Base-by-base conservation (phyloP, 306 rosid species). In the Astragalus membranaceus region DNA sequence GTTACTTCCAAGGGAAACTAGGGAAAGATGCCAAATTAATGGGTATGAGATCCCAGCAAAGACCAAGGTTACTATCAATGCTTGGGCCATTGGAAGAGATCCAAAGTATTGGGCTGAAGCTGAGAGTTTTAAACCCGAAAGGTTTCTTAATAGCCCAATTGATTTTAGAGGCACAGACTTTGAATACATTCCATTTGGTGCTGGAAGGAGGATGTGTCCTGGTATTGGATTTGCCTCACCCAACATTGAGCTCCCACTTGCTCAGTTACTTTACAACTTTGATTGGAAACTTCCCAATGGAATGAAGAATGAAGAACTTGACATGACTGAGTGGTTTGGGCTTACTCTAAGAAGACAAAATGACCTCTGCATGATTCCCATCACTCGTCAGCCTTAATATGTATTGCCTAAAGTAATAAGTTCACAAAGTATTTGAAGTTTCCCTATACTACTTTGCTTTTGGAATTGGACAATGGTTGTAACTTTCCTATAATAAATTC, bases 51-150 rank as follows among this genome's bases (percentile, higher is more conserved):
- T 33, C 37, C 37, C 37, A 33, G 37, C 37, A 2, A 33, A 33
- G 37, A 33, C 6, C 5, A 33, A 5, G n/a, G 47, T 42, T 8
- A 12, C 35, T 4, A 10, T 80, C 7, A 80, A 70, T 3, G 66
- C 5, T 5, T 80, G 71, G 66, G 83, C 76, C 12, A 79, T 74
- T 4, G 71, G 75, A 46, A 75, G 84, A 75, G 78, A 80, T 42
- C 70, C 67, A 0, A 54, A 2, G 12, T 41, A 32, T 36, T 83
- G 87, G 80, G 69, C 4, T 41, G 61, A 83, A 33, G 69, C 75
- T 5, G 80, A 76, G 11, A 35, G 11, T 47, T 81, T 81, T 32
- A 72, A 49, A 6, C 81, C 84, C 4, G 78, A 80, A 35, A 80
- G 80, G 17, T 80, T 75, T 26, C 2, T 47, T 9, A 37, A 59